A percentile compares a stretch with the other conserved stretches of the same genome.
These are phyloP conservation scores for Coniochaeta sp. DNA, from an alignment of 2,329 filamentous ascomycete genomes.

Conservation along the genomic window DNA sequence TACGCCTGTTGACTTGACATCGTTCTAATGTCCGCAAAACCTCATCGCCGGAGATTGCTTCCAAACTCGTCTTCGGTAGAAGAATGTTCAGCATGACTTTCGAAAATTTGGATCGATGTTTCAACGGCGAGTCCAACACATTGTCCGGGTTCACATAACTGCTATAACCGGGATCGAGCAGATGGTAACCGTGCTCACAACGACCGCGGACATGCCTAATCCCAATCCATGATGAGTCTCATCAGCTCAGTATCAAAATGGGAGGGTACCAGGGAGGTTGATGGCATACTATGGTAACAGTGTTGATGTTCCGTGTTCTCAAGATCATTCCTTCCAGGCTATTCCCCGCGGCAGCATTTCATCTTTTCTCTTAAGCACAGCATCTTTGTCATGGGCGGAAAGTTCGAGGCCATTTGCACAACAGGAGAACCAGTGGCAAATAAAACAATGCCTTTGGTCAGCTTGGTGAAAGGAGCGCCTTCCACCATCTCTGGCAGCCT, in stretches of 20 bases:
- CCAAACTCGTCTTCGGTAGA: slow-evolving; percentile 19
- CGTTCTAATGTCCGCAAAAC: neutral
- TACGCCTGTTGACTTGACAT: no score
- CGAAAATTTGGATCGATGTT: slow-evolving; percentile 11
- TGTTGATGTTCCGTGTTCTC: slow-evolving; percentile 28
- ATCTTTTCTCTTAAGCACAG: slow-evolving; percentile 31
- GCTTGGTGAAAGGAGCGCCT: slow-evolving; percentile 24
- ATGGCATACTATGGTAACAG: slow-evolving; percentile 27
- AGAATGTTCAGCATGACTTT: slow-evolving; percentile 15
- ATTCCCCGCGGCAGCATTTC: slow-evolving; percentile 32
- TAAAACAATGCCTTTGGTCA: slow-evolving; percentile 18
- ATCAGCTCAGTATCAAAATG: no score
- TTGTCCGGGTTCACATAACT: slow-evolving; percentile 30
- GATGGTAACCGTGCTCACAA: slow-evolving; percentile 32
- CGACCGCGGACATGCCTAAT: slow-evolving; percentile 30
- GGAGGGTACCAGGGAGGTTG: neutral
- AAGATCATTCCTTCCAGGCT: slow-evolving; percentile 31
- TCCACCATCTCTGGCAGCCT: slow-evolving; percentile 25
- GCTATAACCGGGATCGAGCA: slow-evolving; percentile 35
- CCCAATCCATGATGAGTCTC: slow-evolving; percentile 21
- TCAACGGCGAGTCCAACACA: slow-evolving; percentile 20
- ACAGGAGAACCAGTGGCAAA: slow-evolving; percentile 16
- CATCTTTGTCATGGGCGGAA: slow-evolving; percentile 23
- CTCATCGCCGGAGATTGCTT: slow-evolving; percentile 8
- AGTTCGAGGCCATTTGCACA: slow-evolving; percentile 7